These are phyloP conservation scores for Carex myosuroides DNA, from an alignment of 176 grass and related monocot genomes.

Conservation along the genomic window DNA sequence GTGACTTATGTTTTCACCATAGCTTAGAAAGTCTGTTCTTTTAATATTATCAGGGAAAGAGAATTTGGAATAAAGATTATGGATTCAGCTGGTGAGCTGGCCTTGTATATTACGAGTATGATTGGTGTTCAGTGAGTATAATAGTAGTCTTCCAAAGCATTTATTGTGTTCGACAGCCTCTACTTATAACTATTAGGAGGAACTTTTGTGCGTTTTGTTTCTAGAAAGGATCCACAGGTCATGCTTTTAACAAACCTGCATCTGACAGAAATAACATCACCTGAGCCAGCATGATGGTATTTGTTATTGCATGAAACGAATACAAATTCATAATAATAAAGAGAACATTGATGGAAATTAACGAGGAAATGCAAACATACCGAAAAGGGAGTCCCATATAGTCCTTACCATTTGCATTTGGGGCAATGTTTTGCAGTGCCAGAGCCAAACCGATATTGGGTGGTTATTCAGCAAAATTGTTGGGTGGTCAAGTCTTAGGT, in stretches of 20 bases:
- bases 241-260: background rate
- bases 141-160: background rate
- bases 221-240: background rate
- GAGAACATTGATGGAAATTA: too few relatives aligned
- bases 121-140: constrained; percentile 9
- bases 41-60: constrained; percentile 5
- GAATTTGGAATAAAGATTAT: constrained; percentile 5
- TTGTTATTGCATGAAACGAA: background rate
- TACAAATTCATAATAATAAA: background rate
- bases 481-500: too few relatives aligned
- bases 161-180: background rate
- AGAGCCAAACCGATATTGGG: too few relatives aligned
- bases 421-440: too few relatives aligned
- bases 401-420: too few relatives aligned
- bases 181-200: background rate
- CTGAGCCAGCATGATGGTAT: background rate
- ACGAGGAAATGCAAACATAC: too few relatives aligned
- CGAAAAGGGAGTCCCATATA: too few relatives aligned
- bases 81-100: constrained; percentile 3
- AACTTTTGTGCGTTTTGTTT: background rate
- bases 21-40: background rate
- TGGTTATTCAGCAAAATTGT: too few relatives aligned
- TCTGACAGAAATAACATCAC: background rate
- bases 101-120: constrained; percentile 11
- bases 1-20: background rate